Base-by-base conservation (phyloP, 2,329 filamentous ascomycete genomes). In the Coniochaeta sp. region DNA sequence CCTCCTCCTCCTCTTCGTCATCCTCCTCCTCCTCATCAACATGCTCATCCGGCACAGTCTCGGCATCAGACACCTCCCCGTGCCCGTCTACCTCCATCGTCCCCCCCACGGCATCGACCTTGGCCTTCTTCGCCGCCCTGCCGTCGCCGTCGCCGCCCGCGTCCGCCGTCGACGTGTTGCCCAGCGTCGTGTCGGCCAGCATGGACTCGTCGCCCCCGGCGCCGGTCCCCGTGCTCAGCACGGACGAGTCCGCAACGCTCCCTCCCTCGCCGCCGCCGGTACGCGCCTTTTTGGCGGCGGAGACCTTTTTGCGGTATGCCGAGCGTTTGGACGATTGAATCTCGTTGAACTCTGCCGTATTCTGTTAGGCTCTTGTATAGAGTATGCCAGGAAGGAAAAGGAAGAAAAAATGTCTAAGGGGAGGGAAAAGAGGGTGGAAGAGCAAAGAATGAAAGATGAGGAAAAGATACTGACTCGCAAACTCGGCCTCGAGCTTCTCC, bases 271-370 rank as follows among this genome's bases (percentile, higher is more conserved):
- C 66, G 28, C 63, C 59, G 16, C 67, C 73, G 58, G 74, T 24
- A 2, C 19, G 30, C 7, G 54, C 54, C 8, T 24, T 75, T 73
- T 89, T 90, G 58, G 86, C 83, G 58, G 85, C 87, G 38, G 86
- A 85, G 19, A 88, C 83, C 67, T 88, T 89, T 67, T 86, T 84
- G 58, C 88, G 83, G 74, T 91, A 90, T 17, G 82, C 85, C 65
- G 87, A 90, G 58, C 89, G 86, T 75, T 92, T 92, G 60, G 88
- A 86, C 22, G 87, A 85, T 71, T 91, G 88, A 60, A 87, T 83
- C 64, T 87, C 82, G 69, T 86, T 89, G 79, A 89, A 91, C 71
- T 89, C 87, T 89, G 65, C 19, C 36, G 34, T 4, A 28, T 40
- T 58, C 50, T 16, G 28, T 52, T 26, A 52, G 16, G 8, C 34